Evolutionary conservation across 2,329 filamentous ascomycete genomes (phyloP), one percentile per base, ranked within the genome.

Genomic region (Cordyceps sp.): DNA sequence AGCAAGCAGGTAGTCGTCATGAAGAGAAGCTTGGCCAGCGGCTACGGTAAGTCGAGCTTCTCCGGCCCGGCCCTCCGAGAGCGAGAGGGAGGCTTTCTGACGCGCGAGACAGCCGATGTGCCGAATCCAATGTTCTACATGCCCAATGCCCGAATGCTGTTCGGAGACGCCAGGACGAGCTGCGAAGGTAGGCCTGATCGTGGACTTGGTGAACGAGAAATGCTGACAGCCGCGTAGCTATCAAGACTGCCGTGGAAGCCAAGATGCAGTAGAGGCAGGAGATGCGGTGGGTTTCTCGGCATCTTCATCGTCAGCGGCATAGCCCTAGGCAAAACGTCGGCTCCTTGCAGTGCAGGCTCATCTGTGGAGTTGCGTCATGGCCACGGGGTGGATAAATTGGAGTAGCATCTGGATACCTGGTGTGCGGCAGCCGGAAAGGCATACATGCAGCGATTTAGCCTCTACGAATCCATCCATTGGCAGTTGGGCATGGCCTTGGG

Each of bases 111-210:
- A 80, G 79, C 85, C 15, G 84, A 93, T 55, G 82, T 93, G 9
- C 80, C 79, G 10, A 93, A 93, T 49, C 84, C 85, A 1, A 86
- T 93, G 82, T 90, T 92, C 55, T 90, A 77, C 55, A 88, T 86
- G 79, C 78, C 80, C 4, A 78, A 78, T 32, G 85, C 84, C 3
- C 81, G 78, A 58, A 93, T 93, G 85, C 53, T 93, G 36, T 93
- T 93, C 56, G 84, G 85, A 18, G 85, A 93, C 58, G 85, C 85
- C 15, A 88, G 83, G 59, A 68, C 72, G 37, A 80, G 77, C 36
- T 88, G 81, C 48, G 82, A 90, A 60, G 80, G 75, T 79, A 46
- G 51, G 70, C 53, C 10, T 13, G 3, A 10, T 12, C 3, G 16
- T 10, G 10, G 21, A 13, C n/a, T 16, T n/a, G 5, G 10, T 8